phyloP scores from a whole-genome alignment of 2,329 filamentous ascomycete species.

The Geosmithia putterillii region DNA sequence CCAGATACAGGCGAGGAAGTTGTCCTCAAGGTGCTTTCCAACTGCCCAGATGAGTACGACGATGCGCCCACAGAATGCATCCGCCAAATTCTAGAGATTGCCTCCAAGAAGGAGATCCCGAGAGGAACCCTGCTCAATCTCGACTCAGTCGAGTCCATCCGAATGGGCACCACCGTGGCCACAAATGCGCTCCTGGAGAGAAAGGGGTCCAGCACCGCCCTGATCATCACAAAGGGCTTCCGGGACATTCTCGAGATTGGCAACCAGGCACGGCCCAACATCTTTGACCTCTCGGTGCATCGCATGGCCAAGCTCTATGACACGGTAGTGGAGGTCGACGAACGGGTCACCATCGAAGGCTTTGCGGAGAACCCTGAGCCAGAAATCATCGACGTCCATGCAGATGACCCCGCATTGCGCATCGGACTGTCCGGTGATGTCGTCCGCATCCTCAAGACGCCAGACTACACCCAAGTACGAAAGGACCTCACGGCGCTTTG shows the following conservation, averaged over 20 bases:
- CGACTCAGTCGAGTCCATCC: slow-evolving; percentile 72
- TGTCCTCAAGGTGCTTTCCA: slow-evolving; percentile 80
- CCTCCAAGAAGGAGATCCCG: slow-evolving; percentile 62
- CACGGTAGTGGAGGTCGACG: slow-evolving; percentile 76
- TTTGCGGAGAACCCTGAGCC: slow-evolving; percentile 75
- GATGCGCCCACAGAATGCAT: slow-evolving; percentile 93
- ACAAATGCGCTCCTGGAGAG: slow-evolving; percentile 85
- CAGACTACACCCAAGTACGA: slow-evolving; percentile 39
- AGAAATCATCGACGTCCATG: slow-evolving; percentile 29
- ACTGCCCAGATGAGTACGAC: slow-evolving; percentile 82
- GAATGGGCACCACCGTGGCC: slow-evolving; percentile 91
- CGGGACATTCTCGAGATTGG: slow-evolving; percentile 79
- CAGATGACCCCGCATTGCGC: slow-evolving; percentile 39
- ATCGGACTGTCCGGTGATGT: slow-evolving; percentile 57
- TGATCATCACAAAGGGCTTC: slow-evolving; percentile 81
- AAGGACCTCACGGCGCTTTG: slow-evolving; percentile 48
- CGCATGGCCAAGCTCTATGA: slow-evolving; percentile 82
- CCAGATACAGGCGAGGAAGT: slow-evolving; percentile 53
- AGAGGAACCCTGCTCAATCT: slow-evolving; percentile 73
- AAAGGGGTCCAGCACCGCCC: slow-evolving; percentile 77
- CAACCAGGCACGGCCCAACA: slow-evolving; percentile 78
- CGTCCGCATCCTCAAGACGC: slow-evolving; percentile 46
- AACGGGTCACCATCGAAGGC: slow-evolving; percentile 82
- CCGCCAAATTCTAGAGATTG: slow-evolving; percentile 68
- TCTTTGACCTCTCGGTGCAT: slow-evolving; percentile 79